Evolutionary conservation across 2,329 filamentous ascomycete species (phyloP), one percentile per base, ranked within the genome.

Genomic region (Alternaria angustiovoidea): DNA sequence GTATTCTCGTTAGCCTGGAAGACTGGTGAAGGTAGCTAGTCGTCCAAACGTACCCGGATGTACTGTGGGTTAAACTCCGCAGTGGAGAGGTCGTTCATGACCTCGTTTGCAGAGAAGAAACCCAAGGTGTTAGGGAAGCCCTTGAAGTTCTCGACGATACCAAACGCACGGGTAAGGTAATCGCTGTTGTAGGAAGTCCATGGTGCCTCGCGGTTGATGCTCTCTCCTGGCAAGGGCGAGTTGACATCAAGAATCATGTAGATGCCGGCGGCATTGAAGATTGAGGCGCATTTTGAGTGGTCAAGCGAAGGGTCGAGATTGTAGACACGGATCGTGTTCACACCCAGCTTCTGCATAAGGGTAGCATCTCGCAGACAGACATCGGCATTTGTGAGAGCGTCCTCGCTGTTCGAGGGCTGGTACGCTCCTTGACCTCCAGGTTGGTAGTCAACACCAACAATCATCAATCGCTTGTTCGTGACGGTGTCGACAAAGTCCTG

Each of bases 31-130:
- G 8, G 34, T 16, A 34, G 6, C 32, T 8, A 9, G 5, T 26
- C 4, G 7, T 9, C 18, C 9, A 34, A 46, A 57, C 80, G 66
- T 73, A 84, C 82, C 56, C 85, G 79, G 63, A 89, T 84, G 75
- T 89, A 88, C 44, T 81, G 82, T 16, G 87, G 87, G 52, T 85
- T 86, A 51, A 79, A 71, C 64, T 84, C 73, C 30, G 81, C 79
- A 48, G 83, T 86, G 11, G 62, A 57, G 36, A 87, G 73, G 71
- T 89, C 84, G 69, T 89, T 89, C 80, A 90, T 89, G 51, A 90
- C 85, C 75, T 90, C 88, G 71, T 91, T 91, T 36, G 86, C 88
- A 28, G 86, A 82, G 74, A 91, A 89, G 81, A 90, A 90, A 39
- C 84, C 88, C 26, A 90, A 80, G 2, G 85, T 84, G 76, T 91